Conservation (phyloP, 179 eudicot genomes). For the Patellifolia procumbens region DNA sequence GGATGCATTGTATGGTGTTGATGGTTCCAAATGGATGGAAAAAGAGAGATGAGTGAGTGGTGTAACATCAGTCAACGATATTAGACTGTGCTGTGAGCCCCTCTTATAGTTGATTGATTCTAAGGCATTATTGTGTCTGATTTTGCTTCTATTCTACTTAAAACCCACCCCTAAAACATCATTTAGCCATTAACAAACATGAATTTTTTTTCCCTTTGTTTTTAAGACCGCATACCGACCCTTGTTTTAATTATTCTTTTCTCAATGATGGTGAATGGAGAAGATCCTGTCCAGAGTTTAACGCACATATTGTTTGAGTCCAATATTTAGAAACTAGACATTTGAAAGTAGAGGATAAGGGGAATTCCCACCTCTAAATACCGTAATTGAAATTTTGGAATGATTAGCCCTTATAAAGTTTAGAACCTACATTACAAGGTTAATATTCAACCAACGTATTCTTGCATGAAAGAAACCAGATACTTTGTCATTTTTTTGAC, state of each 20-base stretch:
- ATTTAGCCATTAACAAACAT: not conserved
- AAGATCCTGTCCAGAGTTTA: no score
- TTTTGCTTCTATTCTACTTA: conserved; percentile 14
- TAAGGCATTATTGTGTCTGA: not conserved
- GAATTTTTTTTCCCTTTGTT: not conserved
- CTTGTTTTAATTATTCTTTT: not conserved
- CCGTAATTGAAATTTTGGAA: no score
- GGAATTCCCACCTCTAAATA: no score
- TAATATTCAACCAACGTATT: not conserved
- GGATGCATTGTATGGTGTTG: not conserved
- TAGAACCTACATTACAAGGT: no score
- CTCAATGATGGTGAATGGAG: no score
- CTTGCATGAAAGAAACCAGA: not conserved
- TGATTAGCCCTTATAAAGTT: no score
- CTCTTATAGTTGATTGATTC: not conserved
- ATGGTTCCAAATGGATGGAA: conserved; percentile 2
- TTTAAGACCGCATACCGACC: not conserved
- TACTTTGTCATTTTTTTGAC: no score
- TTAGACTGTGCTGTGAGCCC: conserved; percentile 1
- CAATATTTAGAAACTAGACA: no score
- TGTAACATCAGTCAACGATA: conserved; percentile 15
- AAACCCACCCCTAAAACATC: not conserved
- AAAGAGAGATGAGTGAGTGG: not conserved
- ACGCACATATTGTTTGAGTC: no score
- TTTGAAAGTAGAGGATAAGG: no score